Base-by-base conservation (phyloP, 345 rosid species). In the Isatis tinctoria region DNA sequence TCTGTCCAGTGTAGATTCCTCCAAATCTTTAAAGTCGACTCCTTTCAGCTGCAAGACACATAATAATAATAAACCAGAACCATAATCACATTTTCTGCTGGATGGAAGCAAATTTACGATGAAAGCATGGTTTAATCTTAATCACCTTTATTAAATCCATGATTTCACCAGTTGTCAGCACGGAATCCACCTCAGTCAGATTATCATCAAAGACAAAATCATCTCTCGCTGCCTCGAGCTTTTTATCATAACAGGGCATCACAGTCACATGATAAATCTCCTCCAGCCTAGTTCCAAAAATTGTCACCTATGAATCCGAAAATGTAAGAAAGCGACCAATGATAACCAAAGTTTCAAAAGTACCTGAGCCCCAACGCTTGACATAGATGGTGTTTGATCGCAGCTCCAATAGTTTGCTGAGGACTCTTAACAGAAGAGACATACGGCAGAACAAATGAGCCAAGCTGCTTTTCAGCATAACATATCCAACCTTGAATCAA, bases 211-310 rank as follows among this genome's bases (percentile, higher is more conserved):
- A 90, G 66, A 76, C 82, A 28, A 95, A 95, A 81, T 95, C 94
- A 6, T 90, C 94, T 79, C 99, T 88, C 1, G 87, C 73, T 65
- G 98, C 99, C 83, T 95, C 98, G 2, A 92, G 96, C 89, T 92
- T 95, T 83, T 92, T 95, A 80, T 95, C 99, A 74, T 90, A 92
- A 67, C 98, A 95, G 6, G 98, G 99, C 98, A 95, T 95, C 77
- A 92, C 91, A 20, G 97, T 90, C 60, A 90, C 97, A 82, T 95
- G 98, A 80, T 90, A 90, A 49, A 92, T 76, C 67, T 95, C 90
- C 7, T 90, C 85, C 10, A 90, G 85, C 89, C 99, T 95, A 77
- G 63, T 48, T 60, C 52, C 78, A 54, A 3, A 20, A 11, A 47
- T 17, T 1, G 12, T 57, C 44, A 70, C 28, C 11, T 0, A 4